Base-by-base conservation (phyloP, 352 stramenopile genomes). In the Albugo candida region DNA sequence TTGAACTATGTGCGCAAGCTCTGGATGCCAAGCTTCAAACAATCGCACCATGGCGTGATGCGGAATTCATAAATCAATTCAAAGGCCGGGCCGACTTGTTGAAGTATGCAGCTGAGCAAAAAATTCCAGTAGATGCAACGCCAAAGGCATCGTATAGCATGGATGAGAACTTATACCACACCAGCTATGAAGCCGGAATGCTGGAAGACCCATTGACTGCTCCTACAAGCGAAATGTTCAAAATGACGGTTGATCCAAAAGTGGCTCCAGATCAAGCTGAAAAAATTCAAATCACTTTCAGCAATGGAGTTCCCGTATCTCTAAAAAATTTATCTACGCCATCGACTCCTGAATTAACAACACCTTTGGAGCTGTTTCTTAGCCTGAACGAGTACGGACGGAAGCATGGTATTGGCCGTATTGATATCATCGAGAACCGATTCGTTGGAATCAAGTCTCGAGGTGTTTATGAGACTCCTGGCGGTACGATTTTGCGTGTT, bases 371-470 rank as follows among this genome's bases (percentile, higher is more conserved):
- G 41, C 70, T 98, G 5, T 99, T 98, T 70, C 65, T 97, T 18
- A 94, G 97, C 70, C 82, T 97, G 18, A 98, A 99, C 71, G 78
- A 94, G 60, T 76, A 98, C 27, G 94, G 85, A 5, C 93, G 94
- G 49, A 93, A 94, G 64, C 92, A 99, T 70, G 95, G 87, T 43
- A 78, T 98, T 47, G 95, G 95, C 40, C 85, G 94, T 51, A 97
- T 98, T 48, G 95, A 99, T 64, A 98, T 99, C 65, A 94, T 99
- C 42, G 95, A 99, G 74, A 99, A 98, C 73, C 88, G 95, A 20
- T 98, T 98, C 60, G 95, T 99, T 37, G 95, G 95, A 51, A 98
- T 99, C 71, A 99, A 99, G 86, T 97, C 86, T 54, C 91, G 95
- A 46, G 94, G 95, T 50, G 86, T 97, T 47, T 99, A 99, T 78